A percentile compares a stretch with the other conserved stretches of the same genome.
Conservation (phyloP, 192 early-diverging fungal genomes). For the Umbelopsis sp. region DNA sequence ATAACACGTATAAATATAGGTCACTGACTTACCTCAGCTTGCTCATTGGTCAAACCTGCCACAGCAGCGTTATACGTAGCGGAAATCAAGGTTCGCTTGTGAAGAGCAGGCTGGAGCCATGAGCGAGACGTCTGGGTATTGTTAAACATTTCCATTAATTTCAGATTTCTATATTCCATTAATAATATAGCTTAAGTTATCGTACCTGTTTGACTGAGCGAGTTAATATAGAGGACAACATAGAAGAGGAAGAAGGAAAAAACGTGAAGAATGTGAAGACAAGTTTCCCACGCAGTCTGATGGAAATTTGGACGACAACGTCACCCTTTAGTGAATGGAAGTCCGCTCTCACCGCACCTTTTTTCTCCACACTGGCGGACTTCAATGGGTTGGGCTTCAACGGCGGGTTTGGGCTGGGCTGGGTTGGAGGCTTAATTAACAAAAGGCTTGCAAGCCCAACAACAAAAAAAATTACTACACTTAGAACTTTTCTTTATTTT, state of each 20-base stretch:
- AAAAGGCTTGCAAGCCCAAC: too few relatives aligned
- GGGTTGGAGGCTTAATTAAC: too few relatives aligned
- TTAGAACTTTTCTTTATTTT: too few relatives aligned
- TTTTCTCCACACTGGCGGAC: too few relatives aligned
- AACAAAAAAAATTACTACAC: too few relatives aligned
- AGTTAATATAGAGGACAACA: conserved; percentile 15
- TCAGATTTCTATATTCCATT: background rate
- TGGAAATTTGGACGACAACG: background rate
- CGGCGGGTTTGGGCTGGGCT: too few relatives aligned
- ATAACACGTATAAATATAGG: too few relatives aligned
- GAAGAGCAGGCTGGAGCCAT: conserved; percentile 2
- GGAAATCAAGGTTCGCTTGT: background rate
- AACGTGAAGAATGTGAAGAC: background rate
- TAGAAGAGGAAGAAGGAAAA: background rate
- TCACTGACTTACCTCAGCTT: conserved; percentile 50
- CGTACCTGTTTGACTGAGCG: background rate
- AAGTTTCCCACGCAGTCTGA: conserved; percentile 11
- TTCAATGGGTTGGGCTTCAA: too few relatives aligned
- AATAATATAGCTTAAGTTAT: too few relatives aligned
- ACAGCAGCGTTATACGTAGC: conserved; percentile 72
- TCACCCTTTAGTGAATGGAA: background rate
- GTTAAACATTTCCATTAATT: too few relatives aligned
- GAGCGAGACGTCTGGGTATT: background rate
- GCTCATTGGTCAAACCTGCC: conserved; percentile 75
- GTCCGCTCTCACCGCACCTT: too few relatives aligned